Percentiles rank a stretch among this genome's conserved stretches.
phyloP scores from a whole-genome alignment of 371 early-diverging fungal genomes.

The Apophysomyces trapeziformis region DNA sequence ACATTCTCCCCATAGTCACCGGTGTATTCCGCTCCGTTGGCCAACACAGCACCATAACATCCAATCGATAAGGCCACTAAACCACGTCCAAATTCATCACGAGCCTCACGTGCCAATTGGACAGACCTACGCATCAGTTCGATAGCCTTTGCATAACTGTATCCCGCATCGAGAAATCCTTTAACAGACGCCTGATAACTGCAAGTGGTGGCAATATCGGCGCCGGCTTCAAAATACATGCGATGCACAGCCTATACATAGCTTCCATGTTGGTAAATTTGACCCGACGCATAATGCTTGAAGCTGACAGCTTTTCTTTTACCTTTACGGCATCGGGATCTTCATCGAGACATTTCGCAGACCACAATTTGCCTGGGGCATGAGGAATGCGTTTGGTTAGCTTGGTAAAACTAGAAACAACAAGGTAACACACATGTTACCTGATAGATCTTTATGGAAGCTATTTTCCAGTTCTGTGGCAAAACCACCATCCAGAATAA shows the following conservation, averaged over 20 bases:
- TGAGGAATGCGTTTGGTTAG: background rate
- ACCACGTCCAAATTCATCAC: slow-evolving; percentile 32
- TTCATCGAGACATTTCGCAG: slow-evolving; percentile 44
- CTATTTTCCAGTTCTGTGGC: slow-evolving; percentile 52
- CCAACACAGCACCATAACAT: slow-evolving; percentile 62
- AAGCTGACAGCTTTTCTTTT: background rate
- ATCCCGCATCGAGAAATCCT: slow-evolving; percentile 43
- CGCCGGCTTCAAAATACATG: slow-evolving; percentile 53
- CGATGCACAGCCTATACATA: slow-evolving; percentile 40
- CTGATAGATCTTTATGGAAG: slow-evolving; percentile 42
- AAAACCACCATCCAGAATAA: slow-evolving; percentile 58
- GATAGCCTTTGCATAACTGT: slow-evolving; percentile 29
- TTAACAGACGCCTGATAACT: slow-evolving; percentile 54
- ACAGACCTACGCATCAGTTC: slow-evolving; percentile 45
- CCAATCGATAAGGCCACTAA: slow-evolving; percentile 61
- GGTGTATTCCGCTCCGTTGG: slow-evolving; percentile 65
- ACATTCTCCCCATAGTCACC: slow-evolving; percentile 51
- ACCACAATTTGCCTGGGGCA: slow-evolving; percentile 48
- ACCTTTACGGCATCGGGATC: slow-evolving; percentile 55
- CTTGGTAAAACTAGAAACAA: too few relatives aligned
- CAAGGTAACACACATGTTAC: slow-evolving; percentile 14
- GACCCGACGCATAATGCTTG: background rate
- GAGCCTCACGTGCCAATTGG: slow-evolving; percentile 43
- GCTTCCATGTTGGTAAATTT: background rate
- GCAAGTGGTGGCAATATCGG: slow-evolving; percentile 52